Evolutionary conservation across 2,329 filamentous ascomycete species (phyloP).

Genomic region (Ilyonectria mors-panacis): DNA sequence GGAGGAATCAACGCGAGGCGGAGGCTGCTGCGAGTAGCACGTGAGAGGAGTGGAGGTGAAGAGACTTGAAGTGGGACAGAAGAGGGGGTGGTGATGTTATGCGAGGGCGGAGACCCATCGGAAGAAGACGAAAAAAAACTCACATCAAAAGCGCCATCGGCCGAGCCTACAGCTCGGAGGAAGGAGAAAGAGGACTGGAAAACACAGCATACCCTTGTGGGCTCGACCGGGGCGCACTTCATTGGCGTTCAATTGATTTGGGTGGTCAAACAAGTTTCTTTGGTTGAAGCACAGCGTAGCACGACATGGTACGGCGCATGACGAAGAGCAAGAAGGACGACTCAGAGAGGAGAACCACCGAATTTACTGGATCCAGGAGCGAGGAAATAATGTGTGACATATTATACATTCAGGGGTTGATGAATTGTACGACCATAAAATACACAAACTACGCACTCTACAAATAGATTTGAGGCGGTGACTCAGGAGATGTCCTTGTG

Average conservation of each 20-base stretch:
- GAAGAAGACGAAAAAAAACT: slow-evolving; percentile 19
- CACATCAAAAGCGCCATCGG: slow-evolving; percentile 21
- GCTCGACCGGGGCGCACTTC: slow-evolving; percentile 25
- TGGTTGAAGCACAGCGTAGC: slow-evolving; percentile 27
- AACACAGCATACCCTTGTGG: slow-evolving; percentile 25
- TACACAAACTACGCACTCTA: not conserved
- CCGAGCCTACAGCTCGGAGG: slow-evolving; percentile 9
- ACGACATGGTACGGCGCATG: slow-evolving; percentile 21
- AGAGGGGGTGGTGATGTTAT: slow-evolving; percentile 14
- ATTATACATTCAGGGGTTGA: slow-evolving; percentile 4
- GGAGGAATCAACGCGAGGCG: slow-evolving; percentile 42
- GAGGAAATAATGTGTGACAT: slow-evolving; percentile 14
- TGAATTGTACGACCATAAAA: slow-evolving; percentile 7
- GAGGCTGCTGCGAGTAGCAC: slow-evolving; percentile 29
- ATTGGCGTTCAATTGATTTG: slow-evolving; percentile 37
- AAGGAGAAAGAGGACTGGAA: slow-evolving; percentile 14
- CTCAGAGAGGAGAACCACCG: not conserved
- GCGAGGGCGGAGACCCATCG: slow-evolving; percentile 23
- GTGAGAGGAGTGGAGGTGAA: slow-evolving; percentile 1
- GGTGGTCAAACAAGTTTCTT: slow-evolving; percentile 29
- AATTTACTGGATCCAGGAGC: slow-evolving; percentile 5
- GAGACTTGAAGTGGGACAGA: slow-evolving; percentile 1
- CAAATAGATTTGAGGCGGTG: slow-evolving; percentile 14
- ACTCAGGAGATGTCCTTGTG: not conserved
- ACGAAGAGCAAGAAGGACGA: slow-evolving; percentile 7